A percentile compares a stretch with the other conserved stretches of the same genome.
Evolutionary conservation across 2,329 filamentous ascomycete genomes (phyloP).

Genomic region (Aspergillus floridensis): DNA sequence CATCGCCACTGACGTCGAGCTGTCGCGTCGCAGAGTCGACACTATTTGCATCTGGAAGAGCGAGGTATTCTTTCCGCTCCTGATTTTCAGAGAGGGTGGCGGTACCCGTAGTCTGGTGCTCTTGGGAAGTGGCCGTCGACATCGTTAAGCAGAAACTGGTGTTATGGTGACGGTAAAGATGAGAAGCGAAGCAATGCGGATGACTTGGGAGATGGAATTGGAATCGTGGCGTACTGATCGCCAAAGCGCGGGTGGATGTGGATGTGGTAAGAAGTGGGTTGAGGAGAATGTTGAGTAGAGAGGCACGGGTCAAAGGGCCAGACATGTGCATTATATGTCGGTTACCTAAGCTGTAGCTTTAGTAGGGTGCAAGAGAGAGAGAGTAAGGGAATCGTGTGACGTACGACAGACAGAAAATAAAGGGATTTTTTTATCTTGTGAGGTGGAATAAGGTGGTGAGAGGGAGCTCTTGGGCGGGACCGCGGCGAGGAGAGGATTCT

Average conservation of each 20-base stretch:
- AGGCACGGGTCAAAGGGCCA: slow-evolving; percentile 26
- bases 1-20: slow-evolving; percentile 60
- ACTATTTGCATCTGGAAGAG: slow-evolving; percentile 70
- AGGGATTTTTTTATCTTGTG: slow-evolving; percentile 1
- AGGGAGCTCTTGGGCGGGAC: background rate
- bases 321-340: slow-evolving; percentile 29
- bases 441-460: background rate
- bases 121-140: slow-evolving; percentile 7
- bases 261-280: slow-evolving; percentile 16
- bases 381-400: background rate
- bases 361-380: background rate
- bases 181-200: slow-evolving; percentile 19
- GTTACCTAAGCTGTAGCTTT: background rate
- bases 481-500: slow-evolving; percentile 15
- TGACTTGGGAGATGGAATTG: slow-evolving; percentile 1
- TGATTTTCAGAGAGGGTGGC: background rate
- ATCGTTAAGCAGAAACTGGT: slow-evolving; percentile 23
- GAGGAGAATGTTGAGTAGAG: slow-evolving; percentile 26
- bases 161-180: slow-evolving; percentile 14
- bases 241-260: slow-evolving; percentile 1
- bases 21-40: slow-evolving; percentile 77
- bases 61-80: slow-evolving; percentile 52
- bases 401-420: background rate
- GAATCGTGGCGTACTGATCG: slow-evolving; percentile 8
- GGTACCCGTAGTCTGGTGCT: slow-evolving; percentile 13